Percentiles rank a stretch among this genome's conserved stretches.
Conservation (phyloP, 352 stramenopile species). For the Globisporangium camurandrum region DNA sequence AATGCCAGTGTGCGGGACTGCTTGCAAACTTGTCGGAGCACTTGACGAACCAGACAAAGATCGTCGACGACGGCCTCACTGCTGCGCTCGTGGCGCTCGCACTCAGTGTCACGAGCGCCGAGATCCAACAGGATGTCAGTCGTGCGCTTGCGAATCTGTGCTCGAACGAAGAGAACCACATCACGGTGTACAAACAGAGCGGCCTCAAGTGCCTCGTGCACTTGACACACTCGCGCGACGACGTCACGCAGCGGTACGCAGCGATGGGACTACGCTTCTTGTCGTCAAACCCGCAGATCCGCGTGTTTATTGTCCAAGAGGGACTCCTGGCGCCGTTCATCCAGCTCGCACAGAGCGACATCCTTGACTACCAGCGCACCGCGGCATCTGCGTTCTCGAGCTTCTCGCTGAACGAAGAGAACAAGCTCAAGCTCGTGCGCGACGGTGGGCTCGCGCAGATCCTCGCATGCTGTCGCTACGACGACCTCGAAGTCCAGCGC, state of each 20-base stretch:
- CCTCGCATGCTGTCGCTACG: slow-evolving; percentile 83
- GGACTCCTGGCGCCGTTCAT: slow-evolving; percentile 88
- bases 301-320: slow-evolving; percentile 89
- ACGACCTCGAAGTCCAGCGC: slow-evolving; percentile 89
- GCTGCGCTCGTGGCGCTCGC: slow-evolving; percentile 76
- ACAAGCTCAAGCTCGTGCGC: slow-evolving; percentile 91
- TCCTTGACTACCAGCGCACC: slow-evolving; percentile 91
- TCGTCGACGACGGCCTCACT: slow-evolving; percentile 89
- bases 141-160: slow-evolving; percentile 90
- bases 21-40: slow-evolving; percentile 93
- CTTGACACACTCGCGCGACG: slow-evolving; percentile 81
- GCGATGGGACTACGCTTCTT: slow-evolving; percentile 94
- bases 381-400: slow-evolving; percentile 90
- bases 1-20: slow-evolving; percentile 90
- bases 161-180: slow-evolving; percentile 93
- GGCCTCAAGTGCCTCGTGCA: slow-evolving; percentile 86
- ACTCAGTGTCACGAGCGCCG: slow-evolving; percentile 61
- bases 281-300: slow-evolving; percentile 89
- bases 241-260: slow-evolving; percentile 92
- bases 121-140: slow-evolving; percentile 93
- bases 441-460: slow-evolving; percentile 88
- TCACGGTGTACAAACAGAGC: slow-evolving; percentile 89
- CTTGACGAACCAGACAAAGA: slow-evolving; percentile 83
- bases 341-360: slow-evolving; percentile 82
- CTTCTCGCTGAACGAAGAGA: slow-evolving; percentile 90